These are phyloP conservation scores for Erucastrum elatum DNA, from an alignment of 345 rosid species.

Conservation along the genomic window DNA sequence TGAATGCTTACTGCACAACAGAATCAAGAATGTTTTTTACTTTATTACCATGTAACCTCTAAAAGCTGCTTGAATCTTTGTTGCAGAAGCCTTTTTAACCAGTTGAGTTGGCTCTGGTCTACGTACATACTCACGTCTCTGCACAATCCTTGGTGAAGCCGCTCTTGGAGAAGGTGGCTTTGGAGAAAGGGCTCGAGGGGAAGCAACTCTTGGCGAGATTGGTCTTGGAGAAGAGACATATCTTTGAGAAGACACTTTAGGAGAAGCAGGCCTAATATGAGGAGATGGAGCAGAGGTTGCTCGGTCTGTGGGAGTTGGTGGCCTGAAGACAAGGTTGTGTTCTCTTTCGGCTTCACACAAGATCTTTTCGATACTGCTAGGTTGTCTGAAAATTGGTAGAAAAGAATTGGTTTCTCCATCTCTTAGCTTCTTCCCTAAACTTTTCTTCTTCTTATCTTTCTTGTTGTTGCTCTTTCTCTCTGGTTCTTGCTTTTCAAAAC, in stretches of 20 bases:
- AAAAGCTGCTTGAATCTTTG: slow-evolving; percentile 83
- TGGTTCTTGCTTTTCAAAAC: slow-evolving; percentile 48
- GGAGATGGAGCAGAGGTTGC: slow-evolving; percentile 36
- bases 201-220: slow-evolving; percentile 49
- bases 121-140: slow-evolving; percentile 55
- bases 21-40: slow-evolving; percentile 13
- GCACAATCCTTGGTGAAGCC: slow-evolving; percentile 53
- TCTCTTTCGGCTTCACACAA: slow-evolving; percentile 92
- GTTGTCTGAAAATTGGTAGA: slow-evolving; percentile 76
- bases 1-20: not conserved
- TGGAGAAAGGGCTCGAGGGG: slow-evolving; percentile 50
- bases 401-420: slow-evolving; percentile 77
- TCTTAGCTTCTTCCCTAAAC: slow-evolving; percentile 54
- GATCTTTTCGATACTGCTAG: slow-evolving; percentile 93
- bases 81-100: slow-evolving; percentile 64
- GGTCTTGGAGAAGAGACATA: slow-evolving; percentile 48
- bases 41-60: slow-evolving; percentile 80
- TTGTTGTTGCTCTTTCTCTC: slow-evolving; percentile 58
- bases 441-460: slow-evolving; percentile 78
- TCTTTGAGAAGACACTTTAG: slow-evolving; percentile 51
- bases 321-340: slow-evolving; percentile 66
- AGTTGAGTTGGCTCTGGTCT: slow-evolving; percentile 69
- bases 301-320: slow-evolving; percentile 56
- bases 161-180: slow-evolving; percentile 57
- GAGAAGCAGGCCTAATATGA: slow-evolving; percentile 47